Base-by-base conservation (phyloP, 2,329 filamentous ascomycete genomes). In the Volutella citrinella region DNA sequence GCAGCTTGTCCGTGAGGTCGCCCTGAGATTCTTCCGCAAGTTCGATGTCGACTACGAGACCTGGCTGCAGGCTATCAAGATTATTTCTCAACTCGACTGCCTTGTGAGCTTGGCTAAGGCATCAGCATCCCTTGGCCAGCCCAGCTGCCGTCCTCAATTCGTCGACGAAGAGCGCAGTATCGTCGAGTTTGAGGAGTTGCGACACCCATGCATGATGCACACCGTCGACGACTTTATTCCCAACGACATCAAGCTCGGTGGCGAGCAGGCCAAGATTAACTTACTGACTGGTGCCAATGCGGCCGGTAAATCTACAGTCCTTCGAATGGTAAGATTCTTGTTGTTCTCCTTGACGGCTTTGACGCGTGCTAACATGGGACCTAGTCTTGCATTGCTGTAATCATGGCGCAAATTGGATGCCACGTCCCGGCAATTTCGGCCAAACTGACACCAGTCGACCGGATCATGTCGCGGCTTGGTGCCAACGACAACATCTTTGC, bases 401-500 rank as follows among this genome's bases (percentile, higher is more conserved):
- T 98, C 51, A 90, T 98, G 79, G 93, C 93, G 1, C 93, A 98
- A 57, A 84, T 98, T 19, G 93, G 93, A 35, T 96, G 91, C 60
- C 85, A 95, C 49, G 80, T 98, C 2, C 93, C 93, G 2, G 90
- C 88, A 39, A 71, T 76, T 13, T 87, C 82, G 4, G 93, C 93
- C 2, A 80, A 76, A 4, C 73, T 98, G 27, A 97, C 91, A 0
- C 91, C 93, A 0, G 81, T 95, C 4, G 93, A 98, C 59, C 87
- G 93, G 34, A 97, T 98, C 69, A 98, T 98, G 93, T 97, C 91
- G 9, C 87, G 93, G 27, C 79, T 98, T 0, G 93, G 93, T 9
- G 93, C 93, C 29, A 95, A 97, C 55, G 93, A 98, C 77, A 97
- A 97, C 63, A 98, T 98, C 52, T 97, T 98, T 57, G 93, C 91